A percentile compares a stretch with the other conserved stretches of the same genome.
Conservation (phyloP, 192 early-diverging fungal genomes). For the Backusella parvicylindrica region DNA sequence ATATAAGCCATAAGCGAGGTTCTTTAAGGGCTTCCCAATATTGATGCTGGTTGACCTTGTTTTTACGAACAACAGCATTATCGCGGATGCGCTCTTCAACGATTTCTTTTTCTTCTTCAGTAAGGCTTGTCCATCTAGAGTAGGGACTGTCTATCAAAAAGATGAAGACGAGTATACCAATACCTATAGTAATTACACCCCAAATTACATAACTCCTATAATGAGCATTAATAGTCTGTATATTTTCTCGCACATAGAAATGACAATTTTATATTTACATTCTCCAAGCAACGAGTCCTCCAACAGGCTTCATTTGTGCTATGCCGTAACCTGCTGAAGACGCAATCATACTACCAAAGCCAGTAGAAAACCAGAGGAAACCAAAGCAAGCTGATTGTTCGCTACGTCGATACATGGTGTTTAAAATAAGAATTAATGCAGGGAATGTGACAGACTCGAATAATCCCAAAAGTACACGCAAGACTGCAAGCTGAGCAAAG, state of each 20-base stretch:
- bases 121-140: neutral
- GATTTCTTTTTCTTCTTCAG: slow-evolving; percentile 17
- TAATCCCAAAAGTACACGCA: slow-evolving; percentile 26
- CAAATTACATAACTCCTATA: slow-evolving; percentile 24
- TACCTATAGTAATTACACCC: slow-evolving; percentile 9
- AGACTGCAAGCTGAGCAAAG: slow-evolving; percentile 13
- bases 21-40: slow-evolving; percentile 23
- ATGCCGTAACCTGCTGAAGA: slow-evolving; percentile 9
- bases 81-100: slow-evolving; percentile 22
- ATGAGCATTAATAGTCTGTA: no score
- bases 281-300: slow-evolving; percentile 18
- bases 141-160: slow-evolving; percentile 23
- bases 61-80: slow-evolving; percentile 5
- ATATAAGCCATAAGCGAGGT: slow-evolving; percentile 16
- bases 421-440: slow-evolving; percentile 12
- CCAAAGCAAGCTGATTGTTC: slow-evolving; percentile 18
- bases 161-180: slow-evolving; percentile 20
- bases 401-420: slow-evolving; percentile 18
- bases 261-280: slow-evolving; percentile 8
- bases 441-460: slow-evolving; percentile 20
- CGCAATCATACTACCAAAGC: slow-evolving; percentile 9
- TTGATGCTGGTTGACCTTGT: slow-evolving; percentile 4
- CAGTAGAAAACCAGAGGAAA: slow-evolving; percentile 3
- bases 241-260: neutral
- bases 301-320: slow-evolving; percentile 1